Base-by-base conservation (phyloP, 805 yeast species). In the Metschnikowia arizonensis region DNA sequence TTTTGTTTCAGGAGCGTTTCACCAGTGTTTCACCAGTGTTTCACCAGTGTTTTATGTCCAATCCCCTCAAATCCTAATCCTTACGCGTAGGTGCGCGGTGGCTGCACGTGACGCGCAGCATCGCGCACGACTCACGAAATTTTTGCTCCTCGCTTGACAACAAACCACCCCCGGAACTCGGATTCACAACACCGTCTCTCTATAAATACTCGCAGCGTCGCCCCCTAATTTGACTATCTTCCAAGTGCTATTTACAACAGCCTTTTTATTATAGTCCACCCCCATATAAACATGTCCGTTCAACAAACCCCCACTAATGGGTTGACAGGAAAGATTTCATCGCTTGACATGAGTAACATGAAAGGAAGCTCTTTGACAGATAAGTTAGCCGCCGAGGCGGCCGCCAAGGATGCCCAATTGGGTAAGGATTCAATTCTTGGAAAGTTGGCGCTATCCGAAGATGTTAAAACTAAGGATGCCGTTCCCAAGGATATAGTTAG, bases 241-340 rank as follows among this genome's bases (percentile, higher is more conserved):
- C n/a, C 15, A n/a, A 12, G 14, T 4, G 15, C 31, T n/a, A 28
- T 17, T 18, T 11, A 21, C 26, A 33, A 5, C 26, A n/a, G n/a
- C 17, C 11, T n/a, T 11, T 8, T 11, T 32, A 21, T 32, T 17
- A n/a, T 14, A 33, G 12, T 21, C 25, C 15, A 14, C 3, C 8
- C n/a, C 15, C 1, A 4, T n/a, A 28, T 8, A 10, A 34, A 28
- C 23, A 53, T 53, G 57, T 51, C 57, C 24, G 46, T 51, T 21
- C 52, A 49, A 85, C 96, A 55, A 46, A 53, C 57, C 15, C 76
- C 76, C 45, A 71, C 76, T 48, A 64, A 63, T 58, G 76, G 75
- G 33, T 69, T 71, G 59, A 70, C 76, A 38, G 74, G 73, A 28
- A 63, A 69, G 55, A 70, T 71, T 52, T 69, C 72, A 33, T 42